phyloP scores from a whole-genome alignment of 1,284 basidiomycete genomes.

The Cryptococcus sp. region DNA sequence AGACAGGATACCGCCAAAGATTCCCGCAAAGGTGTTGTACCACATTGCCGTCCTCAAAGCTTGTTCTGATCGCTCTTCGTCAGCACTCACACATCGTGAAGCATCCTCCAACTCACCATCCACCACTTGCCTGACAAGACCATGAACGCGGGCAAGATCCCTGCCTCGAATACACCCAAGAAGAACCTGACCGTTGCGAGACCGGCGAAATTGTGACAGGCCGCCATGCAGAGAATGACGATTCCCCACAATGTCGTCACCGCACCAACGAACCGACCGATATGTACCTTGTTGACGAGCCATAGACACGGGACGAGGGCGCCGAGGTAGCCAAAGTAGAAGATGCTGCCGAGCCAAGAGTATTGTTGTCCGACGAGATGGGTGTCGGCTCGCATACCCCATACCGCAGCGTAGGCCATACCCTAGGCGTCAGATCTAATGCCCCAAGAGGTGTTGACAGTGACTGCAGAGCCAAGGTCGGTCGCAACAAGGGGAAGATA shows the following conservation, averaged over 20 bases:
- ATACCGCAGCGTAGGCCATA: slow-evolving; percentile 3
- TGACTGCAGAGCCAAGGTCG: no score
- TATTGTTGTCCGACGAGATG: slow-evolving; percentile 9
- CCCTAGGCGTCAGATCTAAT: not conserved
- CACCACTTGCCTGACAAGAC: not conserved
- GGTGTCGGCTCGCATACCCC: slow-evolving; percentile 3
- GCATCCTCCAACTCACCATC: not conserved
- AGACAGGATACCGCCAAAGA: slow-evolving; percentile 3
- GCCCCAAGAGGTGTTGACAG: no score
- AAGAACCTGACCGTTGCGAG: slow-evolving; percentile 13
- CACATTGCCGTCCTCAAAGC: slow-evolving; percentile 1
- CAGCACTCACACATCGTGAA: slow-evolving; percentile 5
- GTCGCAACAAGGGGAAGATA: not conserved
- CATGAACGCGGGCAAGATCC: slow-evolving; percentile 1
- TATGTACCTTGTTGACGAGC: slow-evolving; percentile 7
- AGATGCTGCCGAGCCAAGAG: slow-evolving; percentile 11
- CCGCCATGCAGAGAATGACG: slow-evolving; percentile 10
- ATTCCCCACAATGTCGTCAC: slow-evolving; percentile 3
- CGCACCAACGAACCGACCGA: slow-evolving; percentile 1
- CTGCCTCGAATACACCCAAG: slow-evolving; percentile 16
- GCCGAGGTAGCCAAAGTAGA: slow-evolving; percentile 10
- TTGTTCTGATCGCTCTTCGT: not conserved
- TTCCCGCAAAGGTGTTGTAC: slow-evolving; percentile 5
- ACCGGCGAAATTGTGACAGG: slow-evolving; percentile 13
- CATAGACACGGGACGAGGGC: slow-evolving; percentile 3